These are phyloP conservation scores for Pterocarpus macrocarpus DNA, from an alignment of 306 rosid species.

Conservation along the genomic window DNA sequence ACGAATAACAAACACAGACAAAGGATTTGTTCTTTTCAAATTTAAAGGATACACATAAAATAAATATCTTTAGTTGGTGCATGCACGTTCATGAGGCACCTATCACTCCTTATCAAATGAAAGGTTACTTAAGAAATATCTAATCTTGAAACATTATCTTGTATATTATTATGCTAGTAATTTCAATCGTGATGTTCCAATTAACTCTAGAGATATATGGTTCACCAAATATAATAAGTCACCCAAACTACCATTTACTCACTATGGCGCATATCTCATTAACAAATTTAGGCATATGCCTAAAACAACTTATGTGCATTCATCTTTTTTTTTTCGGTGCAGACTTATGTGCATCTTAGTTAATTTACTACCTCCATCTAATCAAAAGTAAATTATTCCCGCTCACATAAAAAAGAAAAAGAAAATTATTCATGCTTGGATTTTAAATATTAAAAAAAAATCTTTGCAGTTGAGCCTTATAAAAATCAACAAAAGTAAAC, in stretches of 20 bases:
- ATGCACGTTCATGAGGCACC: background rate
- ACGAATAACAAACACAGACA: background rate
- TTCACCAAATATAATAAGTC: background rate
- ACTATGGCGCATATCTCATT: background rate
- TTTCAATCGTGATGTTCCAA: background rate
- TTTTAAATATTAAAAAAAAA: no score
- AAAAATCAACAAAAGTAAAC: no score
- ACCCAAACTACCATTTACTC: no score
- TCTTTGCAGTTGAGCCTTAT: no score
- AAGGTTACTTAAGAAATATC: background rate
- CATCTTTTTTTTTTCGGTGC: no score
- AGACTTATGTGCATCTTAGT: no score
- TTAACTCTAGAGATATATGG: no score
- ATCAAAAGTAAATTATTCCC: no score
- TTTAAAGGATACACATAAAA: background rate
- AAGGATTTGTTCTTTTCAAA: background rate
- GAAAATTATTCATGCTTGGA: no score
- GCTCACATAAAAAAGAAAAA: no score
- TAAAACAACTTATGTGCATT: no score
- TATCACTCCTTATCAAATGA: background rate
- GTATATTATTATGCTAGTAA: background rate
- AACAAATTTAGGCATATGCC: background rate
- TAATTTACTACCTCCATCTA: no score
- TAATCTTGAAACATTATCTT: background rate
- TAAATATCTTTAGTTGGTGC: background rate